Evolutionary conservation across 768 basidiomycete species (phyloP).

Genomic region (Cubamyces lactineus): DNA sequence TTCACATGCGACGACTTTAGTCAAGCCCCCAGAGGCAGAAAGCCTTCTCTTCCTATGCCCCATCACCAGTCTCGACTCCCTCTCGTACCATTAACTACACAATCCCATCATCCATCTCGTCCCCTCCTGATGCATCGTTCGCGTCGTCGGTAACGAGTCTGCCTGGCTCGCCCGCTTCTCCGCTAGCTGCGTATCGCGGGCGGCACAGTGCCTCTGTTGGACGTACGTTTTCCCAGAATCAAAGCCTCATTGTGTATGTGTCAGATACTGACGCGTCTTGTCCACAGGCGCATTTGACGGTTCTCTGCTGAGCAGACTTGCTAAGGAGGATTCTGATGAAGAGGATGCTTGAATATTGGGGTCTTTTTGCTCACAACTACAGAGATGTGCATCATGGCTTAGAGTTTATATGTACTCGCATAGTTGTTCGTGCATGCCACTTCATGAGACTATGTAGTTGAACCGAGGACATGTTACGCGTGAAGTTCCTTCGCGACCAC

Average conservation of each 20-base stretch:
- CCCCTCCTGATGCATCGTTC: slow-evolving; percentile 39
- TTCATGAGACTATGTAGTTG: too few relatives aligned
- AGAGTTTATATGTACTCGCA: too few relatives aligned
- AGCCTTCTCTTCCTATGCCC: slow-evolving; percentile 33
- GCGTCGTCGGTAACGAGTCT: slow-evolving; percentile 35
- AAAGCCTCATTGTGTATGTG: background rate
- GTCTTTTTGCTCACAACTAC: background rate
- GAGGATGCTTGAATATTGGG: slow-evolving; percentile 16
- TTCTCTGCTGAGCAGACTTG: slow-evolving; percentile 29
- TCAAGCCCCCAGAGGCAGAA: slow-evolving; percentile 34
- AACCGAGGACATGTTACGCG: too few relatives aligned
- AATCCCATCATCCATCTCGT: slow-evolving; percentile 30
- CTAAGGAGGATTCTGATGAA: slow-evolving; percentile 28
- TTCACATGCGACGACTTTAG: slow-evolving; percentile 5
- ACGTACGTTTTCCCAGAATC: slow-evolving; percentile 35
- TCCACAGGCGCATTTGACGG: slow-evolving; percentile 33
- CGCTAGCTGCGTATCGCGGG: slow-evolving; percentile 44
- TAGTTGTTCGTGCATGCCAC: too few relatives aligned
- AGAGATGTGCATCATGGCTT: too few relatives aligned
- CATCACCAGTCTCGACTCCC: slow-evolving; percentile 44
- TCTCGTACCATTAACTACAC: slow-evolving; percentile 39
- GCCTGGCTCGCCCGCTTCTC: slow-evolving; percentile 29
- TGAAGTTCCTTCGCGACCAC: too few relatives aligned
- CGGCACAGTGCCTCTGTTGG: slow-evolving; percentile 40
- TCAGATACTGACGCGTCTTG: background rate